Conservation (phyloP, 2,329 filamentous ascomycete genomes). For the Aspergillus fructus region DNA sequence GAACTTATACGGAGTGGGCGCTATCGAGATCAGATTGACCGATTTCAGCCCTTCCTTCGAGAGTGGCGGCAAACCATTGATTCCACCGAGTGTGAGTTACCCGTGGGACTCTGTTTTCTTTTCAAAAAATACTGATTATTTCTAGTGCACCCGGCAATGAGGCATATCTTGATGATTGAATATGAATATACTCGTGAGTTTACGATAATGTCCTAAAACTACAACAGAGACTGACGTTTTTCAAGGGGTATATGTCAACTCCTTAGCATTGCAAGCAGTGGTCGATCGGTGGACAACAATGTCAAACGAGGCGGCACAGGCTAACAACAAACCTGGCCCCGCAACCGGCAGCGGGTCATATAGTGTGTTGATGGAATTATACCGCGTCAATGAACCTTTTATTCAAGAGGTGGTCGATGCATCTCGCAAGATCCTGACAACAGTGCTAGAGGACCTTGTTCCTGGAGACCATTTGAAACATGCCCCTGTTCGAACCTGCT, state of each 20-base stretch:
- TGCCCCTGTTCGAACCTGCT: conserved; percentile 63
- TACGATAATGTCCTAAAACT: not conserved
- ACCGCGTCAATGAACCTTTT: conserved; percentile 60
- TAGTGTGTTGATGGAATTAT: conserved; percentile 45
- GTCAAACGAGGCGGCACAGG: conserved; percentile 40
- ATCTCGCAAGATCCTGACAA: conserved; percentile 59
- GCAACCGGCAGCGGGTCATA: conserved; percentile 36
- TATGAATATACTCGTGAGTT: conserved; percentile 82
- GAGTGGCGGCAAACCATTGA: conserved; percentile 84
- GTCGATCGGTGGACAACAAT: conserved; percentile 88
- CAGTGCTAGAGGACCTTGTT: conserved; percentile 59
- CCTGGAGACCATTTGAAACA: conserved; percentile 60
- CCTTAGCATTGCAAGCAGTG: conserved; percentile 87
- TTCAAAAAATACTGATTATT: conserved; percentile 20
- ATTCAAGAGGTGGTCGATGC: conserved; percentile 63
- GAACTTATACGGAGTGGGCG: conserved; percentile 82
- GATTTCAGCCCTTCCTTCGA: conserved; percentile 74
- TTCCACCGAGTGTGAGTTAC: conserved; percentile 57
- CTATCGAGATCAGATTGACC: conserved; percentile 77
- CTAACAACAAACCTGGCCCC: conserved; percentile 26
- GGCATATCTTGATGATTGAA: conserved; percentile 84
- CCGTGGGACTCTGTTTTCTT: not conserved
- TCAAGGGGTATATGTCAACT: conserved; percentile 77
- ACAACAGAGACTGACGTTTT: conserved; percentile 14
- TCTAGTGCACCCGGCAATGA: conserved; percentile 57